phyloP scores from a whole-genome alignment of 768 basidiomycete species.

The Panus rudis region DNA sequence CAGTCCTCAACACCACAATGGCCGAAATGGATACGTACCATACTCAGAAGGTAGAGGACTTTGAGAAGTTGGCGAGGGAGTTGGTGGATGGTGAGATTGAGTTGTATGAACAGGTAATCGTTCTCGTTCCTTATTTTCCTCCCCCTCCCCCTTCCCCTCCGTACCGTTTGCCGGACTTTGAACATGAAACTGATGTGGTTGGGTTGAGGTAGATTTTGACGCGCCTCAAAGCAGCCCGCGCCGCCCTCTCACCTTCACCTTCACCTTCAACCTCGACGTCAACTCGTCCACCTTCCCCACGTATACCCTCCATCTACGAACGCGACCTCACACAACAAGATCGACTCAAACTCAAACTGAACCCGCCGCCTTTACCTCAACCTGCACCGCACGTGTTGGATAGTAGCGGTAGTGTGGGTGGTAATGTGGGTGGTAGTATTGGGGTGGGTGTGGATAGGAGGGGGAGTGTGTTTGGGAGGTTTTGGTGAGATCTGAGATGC shows the following conservation, averaged over 20 bases:
- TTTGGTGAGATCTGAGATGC: no score
- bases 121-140: neutral
- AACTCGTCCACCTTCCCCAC: slow-evolving; percentile 45
- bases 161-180: neutral
- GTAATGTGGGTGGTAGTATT: slow-evolving; percentile 66
- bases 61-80: slow-evolving; percentile 48
- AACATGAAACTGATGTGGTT: neutral
- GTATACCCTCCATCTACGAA: slow-evolving; percentile 70
- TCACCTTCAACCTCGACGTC: slow-evolving; percentile 42
- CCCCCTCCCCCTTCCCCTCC: neutral
- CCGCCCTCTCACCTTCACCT: no score
- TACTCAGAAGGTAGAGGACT: slow-evolving; percentile 65
- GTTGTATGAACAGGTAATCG: slow-evolving; percentile 64
- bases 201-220: slow-evolving; percentile 49
- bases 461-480: slow-evolving; percentile 53
- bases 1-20: slow-evolving; percentile 82
- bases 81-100: slow-evolving; percentile 76
- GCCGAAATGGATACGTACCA: slow-evolving; percentile 84
- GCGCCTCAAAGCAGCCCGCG: slow-evolving; percentile 55
- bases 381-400: slow-evolving; percentile 79
- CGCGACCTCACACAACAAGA: slow-evolving; percentile 57
- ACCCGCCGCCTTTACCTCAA: slow-evolving; percentile 48
- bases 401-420: slow-evolving; percentile 65
- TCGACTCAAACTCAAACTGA: no score
- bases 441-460: slow-evolving; percentile 40